Conservation (phyloP, 2,329 filamentous ascomycete species). For the Teratosphaeria epicoccoides region DNA sequence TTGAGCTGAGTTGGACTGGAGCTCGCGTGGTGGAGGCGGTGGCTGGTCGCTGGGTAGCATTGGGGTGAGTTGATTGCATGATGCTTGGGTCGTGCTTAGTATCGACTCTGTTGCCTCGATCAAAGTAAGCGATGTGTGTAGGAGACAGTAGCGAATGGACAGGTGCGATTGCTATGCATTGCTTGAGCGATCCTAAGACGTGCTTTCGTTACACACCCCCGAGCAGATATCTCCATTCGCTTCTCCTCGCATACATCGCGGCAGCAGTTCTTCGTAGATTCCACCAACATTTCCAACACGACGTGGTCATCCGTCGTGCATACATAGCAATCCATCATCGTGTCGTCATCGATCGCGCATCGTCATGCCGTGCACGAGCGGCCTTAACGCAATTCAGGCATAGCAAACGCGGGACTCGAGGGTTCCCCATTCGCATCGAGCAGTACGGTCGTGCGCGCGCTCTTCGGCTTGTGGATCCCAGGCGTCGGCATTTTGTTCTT, state of each 20-base stretch:
- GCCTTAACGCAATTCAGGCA: not conserved
- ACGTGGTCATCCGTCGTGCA: not conserved
- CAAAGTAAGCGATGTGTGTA: not conserved
- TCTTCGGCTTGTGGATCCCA: slow-evolving; percentile 8
- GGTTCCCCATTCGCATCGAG: slow-evolving; percentile 14
- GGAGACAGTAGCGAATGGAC: not conserved
- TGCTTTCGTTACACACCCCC: not conserved
- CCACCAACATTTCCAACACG: not conserved
- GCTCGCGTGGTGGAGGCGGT: not conserved
- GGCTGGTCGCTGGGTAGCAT: not conserved
- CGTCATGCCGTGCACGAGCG: not conserved
- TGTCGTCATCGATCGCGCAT: not conserved
- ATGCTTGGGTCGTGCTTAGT: not conserved
- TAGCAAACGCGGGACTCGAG: slow-evolving; percentile 12
- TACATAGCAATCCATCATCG: not conserved
- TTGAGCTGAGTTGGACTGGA: not conserved
- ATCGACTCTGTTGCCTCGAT: no score
- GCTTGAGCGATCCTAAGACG: not conserved
- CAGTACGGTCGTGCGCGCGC: slow-evolving; percentile 10
- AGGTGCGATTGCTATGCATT: not conserved
- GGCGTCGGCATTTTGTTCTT: slow-evolving; percentile 6
- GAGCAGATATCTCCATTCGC: not conserved
- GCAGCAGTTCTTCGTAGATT: not conserved
- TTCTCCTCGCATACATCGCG: not conserved
- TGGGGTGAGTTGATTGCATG: not conserved